Base-by-base conservation (phyloP, 345 rosid species). In the Rhodomyrtus tomentosa region DNA sequence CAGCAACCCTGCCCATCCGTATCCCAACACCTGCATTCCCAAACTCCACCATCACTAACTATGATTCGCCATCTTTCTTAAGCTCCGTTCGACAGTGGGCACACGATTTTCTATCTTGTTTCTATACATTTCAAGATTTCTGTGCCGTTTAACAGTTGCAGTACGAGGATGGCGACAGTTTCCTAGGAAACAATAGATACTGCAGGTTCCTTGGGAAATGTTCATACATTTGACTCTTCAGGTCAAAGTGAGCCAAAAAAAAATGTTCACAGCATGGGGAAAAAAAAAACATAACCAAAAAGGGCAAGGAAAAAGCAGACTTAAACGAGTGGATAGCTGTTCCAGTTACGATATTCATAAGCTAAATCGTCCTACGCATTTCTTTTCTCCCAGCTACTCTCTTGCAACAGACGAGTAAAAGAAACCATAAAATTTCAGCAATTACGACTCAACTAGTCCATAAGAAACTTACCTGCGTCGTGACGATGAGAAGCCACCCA, bases 1-100 rank as follows among this genome's bases (percentile, higher is more conserved):
- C 82, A 96, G 62, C 73, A 96, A 89, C 83, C 99, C 99, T 6
- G 99, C 99, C 99, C 99, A 96, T 0, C 98, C 98, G 53, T 96
- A 96, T 49, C 99, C 99, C 45, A 96, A 38, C 13, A 96, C 99
- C 99, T 96, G 81, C 82, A 68, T 32, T 11, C 16, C 10, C 72
- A 51, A 10, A 82, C 42, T 14, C 84, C 49, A 82, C 40, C 0
- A 40, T 55, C 20, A 53, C 32, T 5, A 52, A 53, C 32, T 2
- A 52, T 2, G 42, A 36, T 36, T 32, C 12, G 3, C 50, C 29
- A 9, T 38, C 68, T 32, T 32, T 82, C 73, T 29, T 25, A 15
- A 42, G 50, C 82, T 5, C 53, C 50, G 24, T 49, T 49, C 50
- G 50, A 49, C 50, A 49, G 11, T 49, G 50, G 50, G 50, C 50